A percentile compares a stretch with the other conserved stretches of the same genome.
phyloP scores from a whole-genome alignment of 1,284 basidiomycete genomes.

The Cutaneotrichosporon sp. region DNA sequence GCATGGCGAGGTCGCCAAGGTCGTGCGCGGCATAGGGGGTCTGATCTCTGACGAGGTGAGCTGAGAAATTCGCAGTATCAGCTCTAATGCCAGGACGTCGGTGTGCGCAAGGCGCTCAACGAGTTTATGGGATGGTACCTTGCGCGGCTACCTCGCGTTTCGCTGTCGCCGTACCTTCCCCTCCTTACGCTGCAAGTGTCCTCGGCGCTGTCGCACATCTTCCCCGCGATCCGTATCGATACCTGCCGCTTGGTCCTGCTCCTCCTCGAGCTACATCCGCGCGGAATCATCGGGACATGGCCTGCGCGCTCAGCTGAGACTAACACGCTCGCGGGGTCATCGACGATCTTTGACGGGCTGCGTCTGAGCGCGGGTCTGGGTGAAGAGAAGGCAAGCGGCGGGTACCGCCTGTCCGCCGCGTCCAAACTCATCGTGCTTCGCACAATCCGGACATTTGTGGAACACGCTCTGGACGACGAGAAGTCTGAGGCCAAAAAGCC shows the following conservation, averaged over 20 bases:
- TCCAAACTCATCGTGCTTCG: slow-evolving; percentile 39
- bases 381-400: slow-evolving; percentile 37
- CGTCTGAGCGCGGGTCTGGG: slow-evolving; percentile 43
- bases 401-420: slow-evolving; percentile 27
- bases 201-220: slow-evolving; percentile 90
- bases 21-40: slow-evolving; percentile 65
- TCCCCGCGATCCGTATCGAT: slow-evolving; percentile 87
- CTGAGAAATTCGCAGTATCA: background rate
- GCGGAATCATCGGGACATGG: slow-evolving; percentile 65
- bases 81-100: slow-evolving; percentile 44
- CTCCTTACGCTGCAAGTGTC: slow-evolving; percentile 75
- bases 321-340: background rate
- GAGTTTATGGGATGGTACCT: slow-evolving; percentile 63
- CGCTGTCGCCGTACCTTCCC: slow-evolving; percentile 65
- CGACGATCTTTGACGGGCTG: slow-evolving; percentile 44
- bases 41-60: slow-evolving; percentile 74
- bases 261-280: slow-evolving; percentile 67
- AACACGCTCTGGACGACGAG: slow-evolving; percentile 16
- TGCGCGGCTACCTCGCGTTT: slow-evolving; percentile 54
- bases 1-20: slow-evolving; percentile 54
- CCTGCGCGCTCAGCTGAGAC: slow-evolving; percentile 27
- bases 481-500: background rate
- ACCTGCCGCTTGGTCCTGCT: slow-evolving; percentile 76
- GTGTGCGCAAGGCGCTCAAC: slow-evolving; percentile 50
- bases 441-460: slow-evolving; percentile 38